Evolutionary conservation across 345 rosid genomes (phyloP), one percentile per base, ranked within the genome.

Genomic region (Populus tremula): DNA sequence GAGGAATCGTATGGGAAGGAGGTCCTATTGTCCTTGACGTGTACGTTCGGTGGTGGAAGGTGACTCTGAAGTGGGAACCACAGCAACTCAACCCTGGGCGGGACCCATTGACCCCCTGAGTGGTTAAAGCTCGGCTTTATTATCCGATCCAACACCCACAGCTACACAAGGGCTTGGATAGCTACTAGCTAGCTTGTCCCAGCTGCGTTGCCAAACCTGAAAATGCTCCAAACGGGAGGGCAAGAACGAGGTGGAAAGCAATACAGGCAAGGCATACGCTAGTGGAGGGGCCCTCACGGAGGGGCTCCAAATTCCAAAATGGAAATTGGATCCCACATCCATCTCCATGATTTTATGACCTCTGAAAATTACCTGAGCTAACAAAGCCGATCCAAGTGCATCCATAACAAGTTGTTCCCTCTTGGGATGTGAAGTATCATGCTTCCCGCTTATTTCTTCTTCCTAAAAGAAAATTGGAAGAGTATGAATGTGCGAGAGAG

Each of bases 11-110:
- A 74, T 59, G 80, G 75, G 45, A 61, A 20, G 81, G 56, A 80
- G 71, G 74, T 61, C 75, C 77, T 65, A 56, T 83, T 82, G 90
- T 84, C 82, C 90, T 87, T 87, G 82, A 72, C 86, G 87, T 84
- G 81, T 84, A 87, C 87, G 85, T 85, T 69, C 77, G 12, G 77
- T 75, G 71, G 88, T 84, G 92, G 89, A 84, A 71, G 56, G 61
- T 38, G 70, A 79, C 70, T 69, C 35, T 6, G 45, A 56, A 3
- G 41, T 50, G 29, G 71, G 43, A 38, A 17, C 65, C 77, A 54
- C 25, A 20, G 72, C 23, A 10, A 13, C n/a, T 47, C 14, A 33
- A 33, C 35, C 35, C 35, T 33, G 35, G 0, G 77, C 0, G 27
- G 77, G 77, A 63, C 68, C 69, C 47, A 3, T 31, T 9, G 29